Evolutionary conservation across 352 stramenopile species (phyloP), one percentile per base, ranked within the genome.

Genomic region (Globisporangium echinulatum): DNA sequence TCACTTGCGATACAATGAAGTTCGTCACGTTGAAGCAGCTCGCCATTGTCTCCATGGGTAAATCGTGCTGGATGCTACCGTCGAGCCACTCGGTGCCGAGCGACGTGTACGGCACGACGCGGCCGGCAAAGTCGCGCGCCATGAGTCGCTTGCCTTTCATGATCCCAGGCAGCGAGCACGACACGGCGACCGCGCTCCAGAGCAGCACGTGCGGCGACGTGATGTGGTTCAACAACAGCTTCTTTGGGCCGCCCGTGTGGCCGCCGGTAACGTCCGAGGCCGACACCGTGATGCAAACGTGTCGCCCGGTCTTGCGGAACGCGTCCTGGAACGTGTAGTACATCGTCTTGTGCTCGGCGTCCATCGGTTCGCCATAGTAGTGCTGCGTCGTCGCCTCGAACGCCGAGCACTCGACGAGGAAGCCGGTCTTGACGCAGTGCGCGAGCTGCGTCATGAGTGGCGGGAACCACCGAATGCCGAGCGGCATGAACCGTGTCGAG

Each of bases 281-380:
- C 0, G 90, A 96, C 2, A 98, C 92, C 0, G 92, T 97, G 68
- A 98, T 98, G 63, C 90, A 97, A 51, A 98, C 85, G 69, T 97
- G 85, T 37, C 96, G 95, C 5, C 88, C 78, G 0, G 94, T 98
- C 58, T 90, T 84, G 52, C 96, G 73, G 71, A 92, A 98, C 7
- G 94, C 94, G 69, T 98, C 94, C 69, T 96, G 88, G 73, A 98
- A 98, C 0, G 94, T 98, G 52, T 88, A 90, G 75, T 85, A 62
- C 70, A 87, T 75, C 0, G 63, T 74, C 50, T 85, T 83, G 13
- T 79, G 56, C 5, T 62, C 47, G 0, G 64, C 42, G 58, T 83
- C 39, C 63, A 87, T 72, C 0, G 79, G 79, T 25, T 89, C 80
- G 36, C 80, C 83, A 67, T 90, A 98, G 73, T 97, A 98, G 64